Evolutionary conservation across 495 filamentous ascomycete species (phyloP), one percentile per base, ranked within the genome.

Genomic region (Cercophora scortea): DNA sequence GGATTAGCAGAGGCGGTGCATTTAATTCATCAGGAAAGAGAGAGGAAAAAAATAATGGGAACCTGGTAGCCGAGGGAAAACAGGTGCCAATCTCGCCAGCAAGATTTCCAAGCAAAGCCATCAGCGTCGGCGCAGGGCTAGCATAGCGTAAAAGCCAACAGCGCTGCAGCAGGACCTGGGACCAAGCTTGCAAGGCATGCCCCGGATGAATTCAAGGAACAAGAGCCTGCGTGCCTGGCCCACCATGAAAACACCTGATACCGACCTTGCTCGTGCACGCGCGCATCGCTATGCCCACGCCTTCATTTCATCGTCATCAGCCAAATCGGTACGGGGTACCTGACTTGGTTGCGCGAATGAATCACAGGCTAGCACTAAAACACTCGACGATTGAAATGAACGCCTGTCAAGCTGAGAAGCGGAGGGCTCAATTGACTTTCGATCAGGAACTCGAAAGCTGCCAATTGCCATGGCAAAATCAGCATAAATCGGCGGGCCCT

Each of bases 201-300:
- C 18, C 55, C 55, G 34, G 53, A 48, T 53, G 52, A 56, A 39
- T 59, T 49, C 61, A 51, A 49, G 52, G 56, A 56, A 57, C 36
- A 46, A 46, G 18, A 17, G 25, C 25, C 25, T 25, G 25, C 25
- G 25, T 25, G 25, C 25, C 25, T 25, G 25, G 25, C 25, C 25
- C 25, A 25, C 25, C 25, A 25, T 25, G 25, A 5, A 25, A 25
- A 25, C 25, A 25, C 25, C 25, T 25, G 25, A 25, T 25, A 25
- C 25, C 25, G 25, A 5, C 25, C 25, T 25, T 52, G 33, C 8
- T 16, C 41, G 25, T 33, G 10, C 38, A 8, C 44, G 40, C 15
- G 39, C 43, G 8, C 9, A 45, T 49, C 16, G 39, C 39, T 61
- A 56, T 19, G 15, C 8, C 36, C 56, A 59, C 59, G 42, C 53